Base-by-base conservation (phyloP, 345 rosid species). In the Rhodomyrtus tomentosa region DNA sequence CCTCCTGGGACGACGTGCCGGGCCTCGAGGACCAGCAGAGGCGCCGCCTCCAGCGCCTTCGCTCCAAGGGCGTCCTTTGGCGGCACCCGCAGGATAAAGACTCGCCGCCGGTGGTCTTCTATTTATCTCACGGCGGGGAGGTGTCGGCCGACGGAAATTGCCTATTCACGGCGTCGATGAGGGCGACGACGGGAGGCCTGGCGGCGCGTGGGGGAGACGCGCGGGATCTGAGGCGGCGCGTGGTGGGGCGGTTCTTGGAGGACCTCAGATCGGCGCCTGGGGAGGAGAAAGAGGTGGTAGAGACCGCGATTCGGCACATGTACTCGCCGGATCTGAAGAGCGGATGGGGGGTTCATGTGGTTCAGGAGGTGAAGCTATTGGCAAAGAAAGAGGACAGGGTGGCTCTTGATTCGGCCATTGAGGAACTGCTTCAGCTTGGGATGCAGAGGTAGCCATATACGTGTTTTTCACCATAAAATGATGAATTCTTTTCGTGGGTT, bases 291-390 rank as follows among this genome's bases (percentile, higher is more conserved):
- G 92, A 87, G 56, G 83, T 32, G 83, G 92, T 94, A 83, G 89
- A 88, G 40, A 93, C 85, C 3, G 96, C 88, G 80, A 92, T 98
- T 87, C 88, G 91, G 88, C 96, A 98, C 53, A 92, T 98, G 99
- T 98, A 98, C 86, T 90, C 95, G 82, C 99, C 99, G 89, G 99
- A 96, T 98, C 96, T 98, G 96, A 93, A 89, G 82, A 93, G 51
- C n/a, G 99, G 99, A 10, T 98, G 99, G 99, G 99, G 99, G 84
- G 90, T 98, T 86, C 99, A 98, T 55, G 93, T 98, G 14, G 96
- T 98, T 21, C 99, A 98, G 87, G 99, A 98, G 88, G 93, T 92
- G 59, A 98, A 98, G 89, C 50, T 98, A 82, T 88, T 98, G 84
- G 98, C 96, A 24, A 92, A 88, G 86, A 96, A 95, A 79, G 91